Conservation (phyloP, 768 basidiomycete species). For the Ramaria rubella region DNA sequence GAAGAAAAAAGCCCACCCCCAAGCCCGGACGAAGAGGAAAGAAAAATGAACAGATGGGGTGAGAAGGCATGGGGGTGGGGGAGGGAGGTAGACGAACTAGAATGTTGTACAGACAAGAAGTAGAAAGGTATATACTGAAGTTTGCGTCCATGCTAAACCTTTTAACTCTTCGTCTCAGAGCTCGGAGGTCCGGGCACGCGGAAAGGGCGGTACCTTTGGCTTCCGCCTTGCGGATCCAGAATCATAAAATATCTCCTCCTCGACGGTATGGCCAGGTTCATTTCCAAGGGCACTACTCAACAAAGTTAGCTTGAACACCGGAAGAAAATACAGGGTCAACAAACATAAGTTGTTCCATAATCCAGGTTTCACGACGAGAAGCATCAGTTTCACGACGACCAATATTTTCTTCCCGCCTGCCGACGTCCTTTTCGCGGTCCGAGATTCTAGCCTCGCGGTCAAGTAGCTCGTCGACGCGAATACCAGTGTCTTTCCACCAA, state of each 20-base stretch:
- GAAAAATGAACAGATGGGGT: constrained; percentile 37
- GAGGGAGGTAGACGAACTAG: constrained; percentile 62
- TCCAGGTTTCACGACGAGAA: constrained; percentile 81
- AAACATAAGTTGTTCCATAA: constrained; percentile 89
- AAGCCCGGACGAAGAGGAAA: constrained; percentile 86
- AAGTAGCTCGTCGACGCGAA: constrained; percentile 73
- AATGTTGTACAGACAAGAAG: constrained; percentile 34
- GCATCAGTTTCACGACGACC: constrained; percentile 85
- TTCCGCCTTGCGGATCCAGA: constrained; percentile 61
- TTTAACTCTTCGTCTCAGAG: constrained; percentile 83
- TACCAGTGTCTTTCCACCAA: constrained; percentile 64
- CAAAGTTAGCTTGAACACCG: constrained; percentile 12
- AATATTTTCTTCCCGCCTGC: constrained; percentile 77
- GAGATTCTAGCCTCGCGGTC: constrained; percentile 82
- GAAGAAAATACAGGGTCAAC: constrained; percentile 20
- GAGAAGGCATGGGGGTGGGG: constrained; percentile 44
- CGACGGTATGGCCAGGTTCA: constrained; percentile 50
- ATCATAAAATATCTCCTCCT: constrained; percentile 80
- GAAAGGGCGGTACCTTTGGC: constrained; percentile 80
- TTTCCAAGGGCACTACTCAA: constrained; percentile 56
- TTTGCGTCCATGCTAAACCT: constrained; percentile 35
- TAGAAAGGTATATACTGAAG: constrained; percentile 28
- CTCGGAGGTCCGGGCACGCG: constrained; percentile 69
- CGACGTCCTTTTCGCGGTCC: constrained; percentile 80
- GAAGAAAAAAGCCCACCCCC: constrained; percentile 55